phyloP scores from a whole-genome alignment of 2,329 filamentous ascomycete genomes.

The Fusarium sp. region DNA sequence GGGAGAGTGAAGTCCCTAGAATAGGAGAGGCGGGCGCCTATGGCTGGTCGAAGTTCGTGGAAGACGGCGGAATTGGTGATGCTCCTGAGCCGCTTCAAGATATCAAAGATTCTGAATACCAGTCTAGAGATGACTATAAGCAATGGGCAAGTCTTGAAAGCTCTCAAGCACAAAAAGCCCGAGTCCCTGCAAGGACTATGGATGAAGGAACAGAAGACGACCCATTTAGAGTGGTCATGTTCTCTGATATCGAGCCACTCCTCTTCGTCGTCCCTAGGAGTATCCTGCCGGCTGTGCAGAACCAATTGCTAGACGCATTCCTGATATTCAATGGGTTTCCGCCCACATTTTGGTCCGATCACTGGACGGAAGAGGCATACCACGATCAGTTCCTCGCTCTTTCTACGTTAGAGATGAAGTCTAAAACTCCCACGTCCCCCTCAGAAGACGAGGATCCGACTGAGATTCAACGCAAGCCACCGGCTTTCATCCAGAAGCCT shows the following conservation, averaged over 20 bases:
- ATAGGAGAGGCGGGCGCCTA: slow-evolving; percentile 78
- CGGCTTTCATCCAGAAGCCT: slow-evolving; percentile 48
- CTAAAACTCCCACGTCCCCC: background rate
- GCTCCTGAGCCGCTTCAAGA: slow-evolving; percentile 52
- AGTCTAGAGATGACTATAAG: slow-evolving; percentile 59
- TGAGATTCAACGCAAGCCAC: slow-evolving; percentile 39
- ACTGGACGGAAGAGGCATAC: slow-evolving; percentile 46
- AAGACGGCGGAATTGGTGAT: slow-evolving; percentile 51
- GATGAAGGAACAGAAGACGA: slow-evolving; percentile 84
- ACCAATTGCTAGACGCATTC: slow-evolving; percentile 74
- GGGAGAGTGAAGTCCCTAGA: slow-evolving; percentile 85
- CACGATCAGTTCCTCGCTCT: slow-evolving; percentile 47
- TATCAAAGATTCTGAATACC: background rate
- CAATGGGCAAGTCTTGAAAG: slow-evolving; percentile 67
- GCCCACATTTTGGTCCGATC: slow-evolving; percentile 50
- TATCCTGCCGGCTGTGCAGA: slow-evolving; percentile 50
- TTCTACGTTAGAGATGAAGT: background rate
- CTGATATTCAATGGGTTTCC: slow-evolving; percentile 75
- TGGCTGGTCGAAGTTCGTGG: slow-evolving; percentile 73
- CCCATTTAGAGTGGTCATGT: slow-evolving; percentile 84
- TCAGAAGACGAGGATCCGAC: slow-evolving; percentile 27
- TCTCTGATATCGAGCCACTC: slow-evolving; percentile 76
- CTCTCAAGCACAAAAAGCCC: slow-evolving; percentile 58
- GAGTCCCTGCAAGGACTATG: slow-evolving; percentile 76
- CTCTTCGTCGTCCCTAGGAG: slow-evolving; percentile 63